phyloP scores from a whole-genome alignment of 768 basidiomycete genomes.

The Phylloporus rhodoxanthus region DNA sequence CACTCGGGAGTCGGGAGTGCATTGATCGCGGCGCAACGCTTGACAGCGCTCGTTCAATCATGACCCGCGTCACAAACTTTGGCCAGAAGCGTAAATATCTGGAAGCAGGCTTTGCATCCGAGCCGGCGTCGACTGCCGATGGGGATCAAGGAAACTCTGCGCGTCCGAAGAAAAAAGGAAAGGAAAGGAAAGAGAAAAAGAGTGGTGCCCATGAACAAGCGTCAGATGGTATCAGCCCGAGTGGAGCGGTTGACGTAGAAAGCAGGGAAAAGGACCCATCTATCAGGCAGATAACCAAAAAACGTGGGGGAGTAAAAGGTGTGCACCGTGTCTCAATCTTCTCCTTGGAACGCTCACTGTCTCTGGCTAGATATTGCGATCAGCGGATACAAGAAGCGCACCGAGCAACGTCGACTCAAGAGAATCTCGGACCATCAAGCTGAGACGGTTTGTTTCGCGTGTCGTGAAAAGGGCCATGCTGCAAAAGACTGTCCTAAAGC shows the following conservation, averaged over 20 bases:
- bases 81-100: conserved; percentile 69
- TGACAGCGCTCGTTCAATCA: no score
- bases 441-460: conserved; percentile 77
- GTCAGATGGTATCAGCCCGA: conserved; percentile 10
- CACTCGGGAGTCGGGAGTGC: no score
- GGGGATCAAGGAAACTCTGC: conserved; percentile 9
- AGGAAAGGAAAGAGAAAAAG: conserved; percentile 44
- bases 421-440: conserved; percentile 54
- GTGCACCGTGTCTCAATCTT: not conserved
- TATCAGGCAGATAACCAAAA: conserved; percentile 21
- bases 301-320: conserved; percentile 26
- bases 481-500: conserved; percentile 73
- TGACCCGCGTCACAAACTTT: conserved; percentile 74
- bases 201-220: conserved; percentile 4
- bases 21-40: no score
- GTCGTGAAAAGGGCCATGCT: conserved; percentile 76
- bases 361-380: conserved; percentile 22
- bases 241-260: conserved; percentile 16
- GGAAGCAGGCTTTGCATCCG: conserved; percentile 48
- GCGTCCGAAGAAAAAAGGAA: conserved; percentile 55
- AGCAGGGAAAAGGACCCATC: conserved; percentile 13
- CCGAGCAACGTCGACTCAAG: conserved; percentile 60
- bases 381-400: conserved; percentile 25
- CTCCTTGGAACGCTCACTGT: conserved; percentile 9
- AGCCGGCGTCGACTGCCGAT: conserved; percentile 1